Evolutionary conservation across 148 eudicot species (phyloP), one percentile per base, ranked within the genome.

Genomic region (Suaeda aralocaspica): DNA sequence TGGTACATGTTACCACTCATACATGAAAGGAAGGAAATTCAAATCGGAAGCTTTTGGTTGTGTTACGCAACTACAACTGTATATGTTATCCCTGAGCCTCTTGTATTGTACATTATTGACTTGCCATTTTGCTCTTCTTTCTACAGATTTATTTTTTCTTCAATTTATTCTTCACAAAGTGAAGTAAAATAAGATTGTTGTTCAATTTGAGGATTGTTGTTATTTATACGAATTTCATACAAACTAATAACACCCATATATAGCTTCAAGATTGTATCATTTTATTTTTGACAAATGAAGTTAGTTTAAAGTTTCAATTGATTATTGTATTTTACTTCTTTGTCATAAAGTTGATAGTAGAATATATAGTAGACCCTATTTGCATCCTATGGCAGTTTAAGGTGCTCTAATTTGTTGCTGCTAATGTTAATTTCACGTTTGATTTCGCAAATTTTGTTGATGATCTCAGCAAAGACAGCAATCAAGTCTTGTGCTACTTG

Each of bases 1-100:
- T 31, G 53, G 66, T 33, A 16, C 21, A 33, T 15, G 26, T n/a
- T n/a, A n/a, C n/a, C n/a, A n/a, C n/a, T n/a, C n/a, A 21, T 4
- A 25, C 24, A 46, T 53, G 30, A 33, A 65, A 24, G 7, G 42
- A 53, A 30, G 16, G 60, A 31, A 31, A 14, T 4, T 29, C 70
- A 68, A 57, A 36, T 29, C 24, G 70, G 67, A 28, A 67, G 74
- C 26, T 66, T 69, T 49, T 24, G 66, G 68, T 74, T 2, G 75
- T 74, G 76, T 85, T 67, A 22, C 53, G 22, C 19, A 22, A 66
- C 64, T 77, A 63, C 80, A 80, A 82, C 60, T 88, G 83, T 85
- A 82, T 49, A 85, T 80, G 76, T 36, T 36, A 36, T 36, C 67
- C 49, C 36, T 76, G 77, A 76, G 76, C 48, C 41, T 67, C 64